Base-by-base conservation (phyloP, 352 stramenopile genomes). In the Globisporangium paddicum region DNA sequence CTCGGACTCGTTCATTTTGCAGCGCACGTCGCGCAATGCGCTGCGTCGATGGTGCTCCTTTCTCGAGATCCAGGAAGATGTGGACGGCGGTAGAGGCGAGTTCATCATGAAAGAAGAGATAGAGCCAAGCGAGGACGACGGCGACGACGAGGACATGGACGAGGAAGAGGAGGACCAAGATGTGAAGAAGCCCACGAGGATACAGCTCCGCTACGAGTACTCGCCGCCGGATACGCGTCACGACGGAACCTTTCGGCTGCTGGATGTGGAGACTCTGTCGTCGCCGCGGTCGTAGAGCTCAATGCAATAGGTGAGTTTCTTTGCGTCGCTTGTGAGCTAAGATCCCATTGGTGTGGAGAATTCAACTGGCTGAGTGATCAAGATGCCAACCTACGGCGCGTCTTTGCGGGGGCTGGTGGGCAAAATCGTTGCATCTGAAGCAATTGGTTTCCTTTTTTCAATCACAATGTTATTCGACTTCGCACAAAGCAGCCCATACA, bases 1-100 rank as follows among this genome's bases (percentile, higher is more conserved):
- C 25, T 52, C 45, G 14, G 45, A 52, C 3, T 52, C 45, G 16
- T 52, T 52, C 45, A 52, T 52, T 52, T 26, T 52, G 45, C 45
- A 52, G 45, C 25, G 25, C 26, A n/a, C 25, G 13, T 37, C 45
- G 34, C 45, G 45, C 4, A 37, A 35, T 16, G 45, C 16, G 45
- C 45, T 52, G 25, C 45, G 45, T 8, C 13, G 45, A 21, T 52
- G 45, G 45, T 52, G 45, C 45, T 52, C 45, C 5, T 52, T 52
- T 14, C 25, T 52, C 5, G 45, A 52, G 45, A 52, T 52, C 14
- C 25, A 16, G n/a, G 45, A 50, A 16, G 44, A 34, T 19, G 23
- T 34, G 23, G 13, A 48, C 41, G 21, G 16, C n/a, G 40, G 40
- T 26, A n/a, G 8, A 26, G 40, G 40, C 25, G 45, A 52, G 45